Conservation (phyloP, 129 eudicot genomes). For the Artemisia annua region DNA sequence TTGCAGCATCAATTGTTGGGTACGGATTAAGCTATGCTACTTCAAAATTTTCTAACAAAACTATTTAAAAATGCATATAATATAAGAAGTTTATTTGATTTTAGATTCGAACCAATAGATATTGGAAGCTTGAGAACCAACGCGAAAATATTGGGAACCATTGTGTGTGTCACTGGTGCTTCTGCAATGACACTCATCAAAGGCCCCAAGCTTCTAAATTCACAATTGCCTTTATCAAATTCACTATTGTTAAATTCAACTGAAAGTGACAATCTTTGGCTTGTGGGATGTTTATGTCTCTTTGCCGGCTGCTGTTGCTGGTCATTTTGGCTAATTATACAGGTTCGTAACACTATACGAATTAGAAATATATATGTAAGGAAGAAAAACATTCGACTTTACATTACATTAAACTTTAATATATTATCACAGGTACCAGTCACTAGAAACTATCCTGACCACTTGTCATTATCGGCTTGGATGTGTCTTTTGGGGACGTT, state of each 20-base stretch:
- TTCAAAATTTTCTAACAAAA: conserved; percentile 11
- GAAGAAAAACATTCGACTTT: too few relatives aligned
- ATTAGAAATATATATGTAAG: too few relatives aligned
- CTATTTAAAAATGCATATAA: too few relatives aligned
- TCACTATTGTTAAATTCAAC: conserved; percentile 27
- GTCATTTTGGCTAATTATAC: conserved; percentile 84
- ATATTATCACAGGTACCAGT: conserved; percentile 56
- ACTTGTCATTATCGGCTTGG: conserved; percentile 76
- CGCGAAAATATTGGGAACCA: conserved; percentile 71
- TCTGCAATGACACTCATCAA: conserved; percentile 60
- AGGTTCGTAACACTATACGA: conserved; percentile 37
- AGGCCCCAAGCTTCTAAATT: conserved; percentile 74
- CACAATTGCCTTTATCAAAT: conserved; percentile 39
- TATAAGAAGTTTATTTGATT: neutral
- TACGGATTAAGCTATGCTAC: conserved; percentile 5
- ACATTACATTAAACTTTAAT: neutral
- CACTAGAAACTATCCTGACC: conserved; percentile 58
- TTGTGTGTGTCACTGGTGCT: conserved; percentile 72
- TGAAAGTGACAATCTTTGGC: conserved; percentile 51
- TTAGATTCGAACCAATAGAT: conserved; percentile 65
- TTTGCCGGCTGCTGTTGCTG: conserved; percentile 67
- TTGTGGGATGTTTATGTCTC: conserved; percentile 67
- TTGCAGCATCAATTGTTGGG: conserved; percentile 65
- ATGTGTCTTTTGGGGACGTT: conserved; percentile 62
- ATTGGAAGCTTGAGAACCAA: conserved; percentile 58